Conservation (phyloP, 1,284 basidiomycete genomes). For the Cryptococcus depauperatus region DNA sequence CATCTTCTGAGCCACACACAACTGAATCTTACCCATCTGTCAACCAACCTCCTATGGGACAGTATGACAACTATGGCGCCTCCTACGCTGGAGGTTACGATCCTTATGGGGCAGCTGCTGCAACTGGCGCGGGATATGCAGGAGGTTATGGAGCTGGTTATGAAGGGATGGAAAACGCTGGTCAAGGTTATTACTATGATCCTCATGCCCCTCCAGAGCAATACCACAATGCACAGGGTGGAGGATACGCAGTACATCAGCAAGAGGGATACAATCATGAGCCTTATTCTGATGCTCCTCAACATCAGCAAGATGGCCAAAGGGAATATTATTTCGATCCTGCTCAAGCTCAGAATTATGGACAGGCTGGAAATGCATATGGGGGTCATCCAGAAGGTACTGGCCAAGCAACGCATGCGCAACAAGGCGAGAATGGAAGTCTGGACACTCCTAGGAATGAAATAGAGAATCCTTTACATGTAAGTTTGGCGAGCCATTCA, state of each 20-base stretch:
- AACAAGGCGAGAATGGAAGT: slow-evolving; percentile 5
- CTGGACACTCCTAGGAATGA: slow-evolving; percentile 24
- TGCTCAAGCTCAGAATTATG: slow-evolving; percentile 20
- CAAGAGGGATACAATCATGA: slow-evolving; percentile 7
- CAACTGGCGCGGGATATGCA: slow-evolving; percentile 14
- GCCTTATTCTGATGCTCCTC: slow-evolving; percentile 7
- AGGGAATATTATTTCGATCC: slow-evolving; percentile 39
- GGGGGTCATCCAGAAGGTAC: slow-evolving; percentile 20
- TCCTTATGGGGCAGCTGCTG: slow-evolving; percentile 15
- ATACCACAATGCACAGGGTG: slow-evolving; percentile 4
- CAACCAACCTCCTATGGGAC: slow-evolving; percentile 41
- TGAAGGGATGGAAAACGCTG: slow-evolving; percentile 12
- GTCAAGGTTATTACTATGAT: slow-evolving; percentile 8
- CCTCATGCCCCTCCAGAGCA: not conserved
- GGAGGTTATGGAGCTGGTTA: slow-evolving; percentile 18
- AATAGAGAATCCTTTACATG: slow-evolving; percentile 19
- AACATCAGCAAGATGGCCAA: slow-evolving; percentile 7
- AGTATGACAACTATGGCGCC: slow-evolving; percentile 41
- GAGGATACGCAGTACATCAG: not conserved
- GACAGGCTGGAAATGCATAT: slow-evolving; percentile 13
- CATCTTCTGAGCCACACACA: slow-evolving; percentile 18
- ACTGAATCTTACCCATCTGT: slow-evolving; percentile 39
- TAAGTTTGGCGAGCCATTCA: not conserved
- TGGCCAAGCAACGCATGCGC: slow-evolving; percentile 17
- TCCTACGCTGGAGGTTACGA: slow-evolving; percentile 28